These are phyloP conservation scores for Exophiala oligosperma DNA, from an alignment of 2,329 filamentous ascomycete genomes.

Conservation along the genomic window DNA sequence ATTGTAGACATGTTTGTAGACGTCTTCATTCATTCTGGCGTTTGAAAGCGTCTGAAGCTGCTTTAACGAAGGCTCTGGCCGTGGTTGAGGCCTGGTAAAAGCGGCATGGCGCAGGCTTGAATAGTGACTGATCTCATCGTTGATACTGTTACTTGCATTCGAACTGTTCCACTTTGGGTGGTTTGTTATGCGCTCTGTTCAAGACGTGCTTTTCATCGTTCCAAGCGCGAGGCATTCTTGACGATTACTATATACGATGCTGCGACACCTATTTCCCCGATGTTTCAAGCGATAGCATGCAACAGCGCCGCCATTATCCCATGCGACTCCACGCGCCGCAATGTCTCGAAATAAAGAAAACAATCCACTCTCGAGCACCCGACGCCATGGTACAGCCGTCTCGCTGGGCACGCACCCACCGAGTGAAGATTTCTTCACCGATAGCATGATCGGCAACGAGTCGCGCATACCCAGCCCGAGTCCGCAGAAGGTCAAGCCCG, in stretches of 20 bases:
- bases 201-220: background rate
- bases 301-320: constrained; percentile 3
- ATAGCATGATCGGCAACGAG: constrained; percentile 28
- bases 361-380: constrained; percentile 18
- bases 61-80: background rate
- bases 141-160: background rate
- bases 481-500: constrained; percentile 13
- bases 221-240: background rate
- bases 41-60: background rate
- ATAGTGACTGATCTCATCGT: background rate
- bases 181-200: constrained; percentile 15
- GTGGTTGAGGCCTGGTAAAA: background rate
- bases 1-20: background rate
- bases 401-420: constrained; percentile 11
- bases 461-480: constrained; percentile 26
- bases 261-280: background rate
- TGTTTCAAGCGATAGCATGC: constrained; percentile 17
- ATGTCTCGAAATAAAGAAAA: constrained; percentile 28
- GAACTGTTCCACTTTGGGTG: constrained; percentile 14
- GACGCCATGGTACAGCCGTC: constrained; percentile 14
- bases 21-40: background rate
- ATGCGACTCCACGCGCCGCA: constrained; percentile 21
- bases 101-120: background rate
- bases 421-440: constrained; percentile 30
- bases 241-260: background rate